Evolutionary conservation across 129 eudicot species (phyloP).

Genomic region (carrot (Daucus carota)): DNA sequence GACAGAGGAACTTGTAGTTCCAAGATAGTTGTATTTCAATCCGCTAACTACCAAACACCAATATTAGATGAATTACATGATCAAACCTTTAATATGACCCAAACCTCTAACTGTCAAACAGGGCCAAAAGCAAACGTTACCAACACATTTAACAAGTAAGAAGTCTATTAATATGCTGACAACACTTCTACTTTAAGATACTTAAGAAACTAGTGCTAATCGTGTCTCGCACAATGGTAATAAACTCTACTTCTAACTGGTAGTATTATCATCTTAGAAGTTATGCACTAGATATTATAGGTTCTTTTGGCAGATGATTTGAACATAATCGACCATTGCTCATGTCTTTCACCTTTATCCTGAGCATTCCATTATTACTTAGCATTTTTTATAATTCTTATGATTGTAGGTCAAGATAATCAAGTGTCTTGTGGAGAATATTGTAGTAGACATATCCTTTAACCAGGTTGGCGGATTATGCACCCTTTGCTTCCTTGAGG

Average conservation of each 20-base stretch:
- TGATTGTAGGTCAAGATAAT: conserved; percentile 80
- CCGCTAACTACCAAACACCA: too few species aligned
- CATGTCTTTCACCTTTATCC: neutral
- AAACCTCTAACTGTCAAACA: too few species aligned
- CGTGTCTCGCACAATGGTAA: neutral
- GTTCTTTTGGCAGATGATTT: neutral
- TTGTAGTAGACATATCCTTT: conserved; percentile 97
- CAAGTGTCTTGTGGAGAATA: conserved; percentile 93
- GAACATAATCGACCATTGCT: neutral
- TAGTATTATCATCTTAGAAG: neutral
- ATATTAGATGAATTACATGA: too few species aligned
- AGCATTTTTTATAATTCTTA: neutral
- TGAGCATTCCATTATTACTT: neutral
- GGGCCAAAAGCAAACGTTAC: neutral
- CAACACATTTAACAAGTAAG: too few species aligned
- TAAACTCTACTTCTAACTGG: neutral
- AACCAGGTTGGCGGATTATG: conserved; percentile 96
- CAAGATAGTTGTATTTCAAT: too few species aligned
- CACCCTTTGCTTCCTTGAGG: conserved; percentile 96
- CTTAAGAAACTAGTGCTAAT: neutral
- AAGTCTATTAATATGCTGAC: neutral
- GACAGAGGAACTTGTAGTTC: too few species aligned
- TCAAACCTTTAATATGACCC: too few species aligned
- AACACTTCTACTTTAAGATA: neutral
- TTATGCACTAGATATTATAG: neutral